Base-by-base conservation (phyloP, 1,139 yeast genomes). In the Yamadazyma membranifaciens region DNA sequence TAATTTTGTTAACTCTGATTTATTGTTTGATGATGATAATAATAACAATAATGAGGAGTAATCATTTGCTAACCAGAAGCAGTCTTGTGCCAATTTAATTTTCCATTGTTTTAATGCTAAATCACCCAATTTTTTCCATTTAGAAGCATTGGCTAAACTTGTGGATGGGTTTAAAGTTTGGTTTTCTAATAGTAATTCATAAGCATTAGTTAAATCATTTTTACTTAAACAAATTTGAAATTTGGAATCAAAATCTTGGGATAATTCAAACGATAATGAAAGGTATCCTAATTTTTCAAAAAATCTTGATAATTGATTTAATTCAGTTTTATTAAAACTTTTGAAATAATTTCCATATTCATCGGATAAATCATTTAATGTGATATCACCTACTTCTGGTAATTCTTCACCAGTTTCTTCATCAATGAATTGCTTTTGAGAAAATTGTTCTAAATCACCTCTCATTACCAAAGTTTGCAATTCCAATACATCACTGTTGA, bases 61-160 rank as follows among this genome's bases (percentile, higher is more conserved):
- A 61, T 92, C 99, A 44, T 80, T 73, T 17, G 97, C 95, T 45
- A 81, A 74, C 63, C 83, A 77, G 63, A 82, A 94, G 43, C 95
- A 78, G 52, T 83, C 81, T 52, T 82, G 83, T 3, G 98, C 98
- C 48, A 88, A 72, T 52, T 78, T 79, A 47, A 88, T 75, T 54
- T 91, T 81, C 88, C 95, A 92, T 46, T 77, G 76, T 12, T 73
- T 62, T 51, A 94, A 73, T 4, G 96, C 87, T 46, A 82, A 75
- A 67, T 92, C 98, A 48, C 98, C 99, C 43, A 92, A 77, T 46
- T 83, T 77, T 64, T 87, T 87, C 98, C 98, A 92, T 65, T 88
- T 91, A 12, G 62, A 58, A 5, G 65, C 49, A 49, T 69, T 69
- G 26, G 65, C 62, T 39, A 63, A 56, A 12, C 65, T 56, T 16